These are phyloP conservation scores for Paracoccidioides lutzii DNA, from an alignment of 2,329 filamentous ascomycete genomes.

Conservation along the genomic window DNA sequence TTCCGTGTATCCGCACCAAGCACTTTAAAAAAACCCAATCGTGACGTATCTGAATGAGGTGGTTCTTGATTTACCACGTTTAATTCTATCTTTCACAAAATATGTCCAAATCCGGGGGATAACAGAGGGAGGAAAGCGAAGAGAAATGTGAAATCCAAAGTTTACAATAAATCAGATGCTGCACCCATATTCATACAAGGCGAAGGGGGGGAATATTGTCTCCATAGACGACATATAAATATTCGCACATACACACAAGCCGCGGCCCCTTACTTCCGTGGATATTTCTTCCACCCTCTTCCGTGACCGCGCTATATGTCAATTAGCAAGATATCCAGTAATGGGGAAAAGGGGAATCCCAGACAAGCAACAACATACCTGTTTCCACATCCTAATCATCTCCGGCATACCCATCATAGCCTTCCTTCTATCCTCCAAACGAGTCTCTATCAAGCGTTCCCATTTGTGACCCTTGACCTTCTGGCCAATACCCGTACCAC, in stretches of 20 bases:
- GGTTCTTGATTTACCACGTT: background rate
- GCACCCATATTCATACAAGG: conserved; percentile 1
- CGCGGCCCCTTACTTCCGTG: conserved; percentile 17
- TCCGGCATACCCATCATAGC: conserved; percentile 93
- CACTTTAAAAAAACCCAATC: background rate
- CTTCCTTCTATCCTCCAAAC: conserved; percentile 75
- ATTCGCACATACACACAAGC: background rate
- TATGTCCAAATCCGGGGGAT: background rate
- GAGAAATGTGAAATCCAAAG: background rate
- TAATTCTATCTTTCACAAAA: background rate
- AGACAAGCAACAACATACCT: conserved; percentile 43
- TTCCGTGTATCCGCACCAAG: background rate
- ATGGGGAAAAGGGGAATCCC: background rate
- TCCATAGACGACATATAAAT: background rate
- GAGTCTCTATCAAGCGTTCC: conserved; percentile 73
- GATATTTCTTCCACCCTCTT: conserved; percentile 62
- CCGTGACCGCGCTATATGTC: conserved; percentile 51
- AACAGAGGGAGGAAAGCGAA: background rate
- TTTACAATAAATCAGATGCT: background rate
- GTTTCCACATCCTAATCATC: conserved; percentile 86
- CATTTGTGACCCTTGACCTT: conserved; percentile 89
- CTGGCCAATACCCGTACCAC: conserved; percentile 86
- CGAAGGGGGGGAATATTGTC: background rate
- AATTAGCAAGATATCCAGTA: conserved; percentile 22
- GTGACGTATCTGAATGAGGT: background rate